Evolutionary conservation across 2,329 filamentous ascomycete genomes (phyloP).

Genomic region (Trichoderma pleuroti): DNA sequence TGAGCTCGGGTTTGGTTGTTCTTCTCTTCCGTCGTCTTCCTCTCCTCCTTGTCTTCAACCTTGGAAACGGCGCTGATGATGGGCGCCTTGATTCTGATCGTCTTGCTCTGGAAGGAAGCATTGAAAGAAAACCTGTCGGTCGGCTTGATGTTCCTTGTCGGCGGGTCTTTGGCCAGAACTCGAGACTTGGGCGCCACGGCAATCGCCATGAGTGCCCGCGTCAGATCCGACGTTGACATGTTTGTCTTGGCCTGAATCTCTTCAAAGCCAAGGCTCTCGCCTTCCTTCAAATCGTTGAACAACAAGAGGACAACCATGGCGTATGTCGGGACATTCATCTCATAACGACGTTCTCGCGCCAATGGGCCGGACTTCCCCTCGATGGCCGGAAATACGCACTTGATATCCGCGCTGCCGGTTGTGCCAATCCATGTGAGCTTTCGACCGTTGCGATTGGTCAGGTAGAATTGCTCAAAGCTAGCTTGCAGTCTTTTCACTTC

Average conservation of each 20-base stretch:
- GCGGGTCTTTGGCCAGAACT: slow-evolving; percentile 75
- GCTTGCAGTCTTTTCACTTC: slow-evolving; percentile 72
- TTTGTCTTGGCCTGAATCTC: slow-evolving; percentile 81
- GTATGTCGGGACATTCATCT: slow-evolving; percentile 88
- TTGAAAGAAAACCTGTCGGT: slow-evolving; percentile 83
- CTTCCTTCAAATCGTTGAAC: slow-evolving; percentile 72
- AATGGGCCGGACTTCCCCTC: slow-evolving; percentile 63
- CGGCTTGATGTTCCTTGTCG: slow-evolving; percentile 70
- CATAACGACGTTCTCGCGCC: slow-evolving; percentile 69
- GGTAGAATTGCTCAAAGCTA: slow-evolving; percentile 86
- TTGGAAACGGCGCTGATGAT: slow-evolving; percentile 78
- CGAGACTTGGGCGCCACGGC: slow-evolving; percentile 79
- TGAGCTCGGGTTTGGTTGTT: slow-evolving; percentile 69
- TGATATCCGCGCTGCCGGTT: slow-evolving; percentile 78
- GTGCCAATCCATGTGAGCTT: slow-evolving; percentile 77
- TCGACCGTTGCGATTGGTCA: slow-evolving; percentile 80
- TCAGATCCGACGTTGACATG: slow-evolving; percentile 70
- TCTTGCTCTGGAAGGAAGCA: slow-evolving; percentile 72
- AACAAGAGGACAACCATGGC: slow-evolving; percentile 85
- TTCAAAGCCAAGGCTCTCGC: slow-evolving; percentile 56
- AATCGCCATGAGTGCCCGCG: slow-evolving; percentile 75
- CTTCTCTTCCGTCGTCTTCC: slow-evolving; percentile 70
- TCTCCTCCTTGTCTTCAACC: slow-evolving; percentile 70
- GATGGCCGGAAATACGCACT: slow-evolving; percentile 70
- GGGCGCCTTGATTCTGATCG: slow-evolving; percentile 84